Evolutionary conservation across 2,329 filamentous ascomycete species (phyloP), one percentile per base, ranked within the genome.

Genomic region (Aaosphaeria pasadenensis): DNA sequence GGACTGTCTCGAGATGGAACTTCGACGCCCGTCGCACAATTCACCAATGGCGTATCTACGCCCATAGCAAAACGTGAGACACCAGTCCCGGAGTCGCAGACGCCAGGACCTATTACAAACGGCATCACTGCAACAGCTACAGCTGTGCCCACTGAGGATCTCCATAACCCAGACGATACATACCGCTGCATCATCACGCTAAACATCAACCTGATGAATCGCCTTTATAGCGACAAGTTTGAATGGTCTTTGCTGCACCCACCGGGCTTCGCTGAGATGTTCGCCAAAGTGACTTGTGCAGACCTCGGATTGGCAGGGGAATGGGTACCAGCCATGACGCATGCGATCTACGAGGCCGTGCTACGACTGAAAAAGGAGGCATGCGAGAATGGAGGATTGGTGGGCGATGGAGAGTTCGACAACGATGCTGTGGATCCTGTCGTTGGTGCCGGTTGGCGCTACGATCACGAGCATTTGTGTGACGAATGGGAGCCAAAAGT

Each of bases 221-320:
- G 88, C 59, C 81, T 97, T 9, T 97, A 96, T 71, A 95, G 89
- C 4, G 94, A 99, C 77, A 96, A 91, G 64, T 97, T 99, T 55
- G 92, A 97, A 69, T 97, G 92, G 92, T 97, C 92, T 5, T 77
- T 99, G 17, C 78, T 96, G 13, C 91, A 97, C 62, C 91, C 91
- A 2, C 88, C 91, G 1, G 92, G 92, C 24, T 91, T 92, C 39
- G 90, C 94, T 0, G 92, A 99, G 69, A 84, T 87, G 9, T 97
- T 97, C 68, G 91, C 94, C 32, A 90, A 89, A 65, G 84, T 90
- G 55, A 97, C 94, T 0, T 97, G 94, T 66, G 88, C 90, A 30
- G 94, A 99, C 66, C 77, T 99, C 6, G 92, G 92, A 5, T 76
- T 99, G 45, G 80, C 86, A 5, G 90, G 91, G 41, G 94, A 99